A percentile compares a stretch with the other conserved stretches of the same genome.
phyloP scores from a whole-genome alignment of 352 stramenopile species.

The Phytophthora europaea region DNA sequence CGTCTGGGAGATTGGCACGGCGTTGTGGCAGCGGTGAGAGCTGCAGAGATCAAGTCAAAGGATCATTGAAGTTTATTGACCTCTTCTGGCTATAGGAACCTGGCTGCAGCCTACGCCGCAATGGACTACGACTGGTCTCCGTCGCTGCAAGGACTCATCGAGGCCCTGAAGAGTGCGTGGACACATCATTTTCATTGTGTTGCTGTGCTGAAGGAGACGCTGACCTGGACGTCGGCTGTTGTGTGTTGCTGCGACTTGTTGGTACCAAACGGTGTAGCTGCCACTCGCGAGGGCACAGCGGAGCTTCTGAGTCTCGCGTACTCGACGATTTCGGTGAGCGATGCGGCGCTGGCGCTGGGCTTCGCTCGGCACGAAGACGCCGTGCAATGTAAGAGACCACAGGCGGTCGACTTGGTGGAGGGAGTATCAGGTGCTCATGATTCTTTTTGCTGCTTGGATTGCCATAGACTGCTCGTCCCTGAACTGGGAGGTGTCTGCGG shows the following conservation, averaged over 20 bases:
- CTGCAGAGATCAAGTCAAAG: background rate
- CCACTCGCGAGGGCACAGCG: conserved; percentile 56
- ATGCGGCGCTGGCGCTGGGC: conserved; percentile 55
- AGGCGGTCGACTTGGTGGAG: background rate
- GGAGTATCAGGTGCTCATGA: background rate
- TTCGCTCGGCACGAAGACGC: conserved; percentile 59
- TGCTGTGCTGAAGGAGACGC: background rate
- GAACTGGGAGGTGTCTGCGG: conserved; percentile 53
- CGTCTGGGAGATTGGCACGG: conserved; percentile 76
- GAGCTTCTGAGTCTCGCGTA: conserved; percentile 73
- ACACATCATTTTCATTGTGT: background rate
- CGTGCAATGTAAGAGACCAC: conserved; percentile 49
- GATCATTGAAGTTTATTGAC: background rate
- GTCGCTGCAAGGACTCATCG: conserved; percentile 48
- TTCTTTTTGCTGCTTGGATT: background rate
- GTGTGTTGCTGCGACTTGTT: background rate
- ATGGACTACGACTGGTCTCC: conserved; percentile 69
- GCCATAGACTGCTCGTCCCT: conserved; percentile 62
- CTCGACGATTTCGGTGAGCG: conserved; percentile 63
- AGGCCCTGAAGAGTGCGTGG: conserved; percentile 57
- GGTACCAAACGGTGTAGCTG: conserved; percentile 34
- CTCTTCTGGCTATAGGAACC: conserved; percentile 42
- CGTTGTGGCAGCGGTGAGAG: conserved; percentile 67
- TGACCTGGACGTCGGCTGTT: background rate
- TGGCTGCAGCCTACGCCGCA: conserved; percentile 55